Conservation (phyloP, 2,329 filamentous ascomycete species). For the Fusarium azukiicola region DNA sequence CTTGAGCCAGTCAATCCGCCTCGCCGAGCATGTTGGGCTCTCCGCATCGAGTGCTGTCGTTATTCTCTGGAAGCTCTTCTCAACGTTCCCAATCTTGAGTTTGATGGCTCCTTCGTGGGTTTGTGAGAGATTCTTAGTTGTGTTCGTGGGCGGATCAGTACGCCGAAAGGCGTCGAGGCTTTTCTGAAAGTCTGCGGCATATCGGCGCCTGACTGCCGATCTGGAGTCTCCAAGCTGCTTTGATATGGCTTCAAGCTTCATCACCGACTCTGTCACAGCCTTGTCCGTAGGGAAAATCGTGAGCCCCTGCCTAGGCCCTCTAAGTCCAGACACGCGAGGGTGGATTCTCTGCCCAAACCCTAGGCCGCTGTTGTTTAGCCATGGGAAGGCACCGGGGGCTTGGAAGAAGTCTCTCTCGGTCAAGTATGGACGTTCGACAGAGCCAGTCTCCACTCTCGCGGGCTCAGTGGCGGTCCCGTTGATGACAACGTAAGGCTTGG, state of each 20-base stretch:
- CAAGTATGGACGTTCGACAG: constrained; percentile 34
- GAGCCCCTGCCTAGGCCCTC: not conserved
- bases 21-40: constrained; percentile 26
- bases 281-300: constrained; percentile 25
- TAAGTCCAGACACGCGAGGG: not conserved
- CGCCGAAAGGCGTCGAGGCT: constrained; percentile 47
- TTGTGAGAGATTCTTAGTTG: constrained; percentile 14
- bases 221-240: constrained; percentile 32
- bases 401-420: constrained; percentile 28
- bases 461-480: not conserved
- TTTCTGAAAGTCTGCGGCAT: constrained; percentile 47
- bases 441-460: not conserved
- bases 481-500: constrained; percentile 39
- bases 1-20: constrained; percentile 50
- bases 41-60: constrained; percentile 31
- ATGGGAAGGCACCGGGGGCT: constrained; percentile 11
- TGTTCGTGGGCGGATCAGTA: constrained; percentile 21
- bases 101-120: constrained; percentile 32
- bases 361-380: constrained; percentile 19
- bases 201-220: constrained; percentile 44
- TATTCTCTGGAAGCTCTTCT: constrained; percentile 33
- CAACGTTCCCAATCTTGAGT: constrained; percentile 11
- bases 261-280: constrained; percentile 23
- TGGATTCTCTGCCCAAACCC: not conserved
- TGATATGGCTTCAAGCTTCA: constrained; percentile 36